Percentiles rank a stretch among this genome's conserved stretches.
phyloP scores from a whole-genome alignment of 1,284 basidiomycete species.

The Binderoboletus segoi region DNA sequence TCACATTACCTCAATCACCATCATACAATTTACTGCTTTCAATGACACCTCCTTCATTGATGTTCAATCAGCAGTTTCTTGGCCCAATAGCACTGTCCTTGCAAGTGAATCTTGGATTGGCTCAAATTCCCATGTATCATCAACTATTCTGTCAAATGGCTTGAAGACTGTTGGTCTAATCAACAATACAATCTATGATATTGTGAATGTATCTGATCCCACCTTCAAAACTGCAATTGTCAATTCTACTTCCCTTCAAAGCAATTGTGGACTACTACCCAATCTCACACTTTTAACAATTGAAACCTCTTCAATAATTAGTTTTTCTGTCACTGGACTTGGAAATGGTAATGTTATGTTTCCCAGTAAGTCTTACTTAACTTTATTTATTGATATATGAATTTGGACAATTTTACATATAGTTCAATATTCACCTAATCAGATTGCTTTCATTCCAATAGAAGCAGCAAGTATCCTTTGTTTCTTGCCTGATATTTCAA shows the following conservation, averaged over 20 bases:
- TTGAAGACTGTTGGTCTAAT: conserved; percentile 3
- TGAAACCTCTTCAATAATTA: not conserved
- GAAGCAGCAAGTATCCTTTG: no score
- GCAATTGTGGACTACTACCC: not conserved
- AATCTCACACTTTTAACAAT: not conserved
- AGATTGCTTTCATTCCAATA: no score
- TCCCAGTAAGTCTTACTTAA: not conserved
- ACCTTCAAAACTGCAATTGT: not conserved
- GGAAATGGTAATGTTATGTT: not conserved
- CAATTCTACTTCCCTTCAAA: not conserved
- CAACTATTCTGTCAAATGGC: not conserved
- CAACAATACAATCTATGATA: conserved; percentile 4
- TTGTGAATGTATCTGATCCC: not conserved
- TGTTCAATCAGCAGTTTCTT: not conserved
- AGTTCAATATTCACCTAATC: no score
- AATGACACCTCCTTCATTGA: not conserved
- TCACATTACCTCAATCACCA: conserved; percentile 12
- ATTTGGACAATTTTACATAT: no score
- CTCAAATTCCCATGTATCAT: not conserved
- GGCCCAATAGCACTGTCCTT: not conserved
- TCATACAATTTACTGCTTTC: conserved; percentile 15
- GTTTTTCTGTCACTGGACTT: not conserved
- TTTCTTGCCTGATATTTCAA: not conserved
- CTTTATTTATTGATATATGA: no score
- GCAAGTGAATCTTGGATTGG: not conserved